phyloP scores from a whole-genome alignment of 73 alveolate genomes.

The Paramecium sonneborni region DNA sequence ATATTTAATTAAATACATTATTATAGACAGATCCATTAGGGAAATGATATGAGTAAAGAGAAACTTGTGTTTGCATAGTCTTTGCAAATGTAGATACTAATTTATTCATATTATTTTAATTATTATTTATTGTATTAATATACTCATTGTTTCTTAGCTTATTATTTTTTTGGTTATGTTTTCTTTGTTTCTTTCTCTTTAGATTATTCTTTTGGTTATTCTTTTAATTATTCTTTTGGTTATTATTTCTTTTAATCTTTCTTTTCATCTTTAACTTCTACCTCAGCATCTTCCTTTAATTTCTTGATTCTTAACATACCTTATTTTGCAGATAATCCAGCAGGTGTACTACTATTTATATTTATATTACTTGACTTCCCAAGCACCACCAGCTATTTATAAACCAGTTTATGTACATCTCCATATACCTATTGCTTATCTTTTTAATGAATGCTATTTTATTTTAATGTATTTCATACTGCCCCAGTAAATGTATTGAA shows the following conservation, averaged over 20 bases:
- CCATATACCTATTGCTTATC: constrained; percentile 92
- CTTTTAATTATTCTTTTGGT: neutral
- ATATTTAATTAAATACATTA: neutral
- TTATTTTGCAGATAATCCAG: constrained; percentile 82
- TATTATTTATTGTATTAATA: constrained; percentile 27
- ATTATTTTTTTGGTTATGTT: neutral
- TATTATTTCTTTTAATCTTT: constrained; percentile 17
- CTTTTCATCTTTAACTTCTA: constrained; percentile 56
- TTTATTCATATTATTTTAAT: constrained; percentile 1
- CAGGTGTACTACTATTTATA: constrained; percentile 67
- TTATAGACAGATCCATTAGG: constrained; percentile 24
- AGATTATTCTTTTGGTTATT: neutral
- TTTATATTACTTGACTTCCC: constrained; percentile 71
- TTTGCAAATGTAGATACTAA: neutral
- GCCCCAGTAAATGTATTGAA: constrained; percentile 94
- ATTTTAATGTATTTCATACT: constrained; percentile 45
- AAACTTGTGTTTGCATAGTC: neutral
- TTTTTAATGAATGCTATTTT: constrained; percentile 77
- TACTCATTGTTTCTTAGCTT: constrained; percentile 35
- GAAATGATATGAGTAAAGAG: neutral
- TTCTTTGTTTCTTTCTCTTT: neutral
- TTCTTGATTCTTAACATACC: constrained; percentile 81
- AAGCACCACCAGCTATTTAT: constrained; percentile 90
- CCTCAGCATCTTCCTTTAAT: constrained; percentile 83
- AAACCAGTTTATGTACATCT: constrained; percentile 83